Base-by-base conservation (phyloP, 805 yeast species). In the Myxozyma neotropica region DNA sequence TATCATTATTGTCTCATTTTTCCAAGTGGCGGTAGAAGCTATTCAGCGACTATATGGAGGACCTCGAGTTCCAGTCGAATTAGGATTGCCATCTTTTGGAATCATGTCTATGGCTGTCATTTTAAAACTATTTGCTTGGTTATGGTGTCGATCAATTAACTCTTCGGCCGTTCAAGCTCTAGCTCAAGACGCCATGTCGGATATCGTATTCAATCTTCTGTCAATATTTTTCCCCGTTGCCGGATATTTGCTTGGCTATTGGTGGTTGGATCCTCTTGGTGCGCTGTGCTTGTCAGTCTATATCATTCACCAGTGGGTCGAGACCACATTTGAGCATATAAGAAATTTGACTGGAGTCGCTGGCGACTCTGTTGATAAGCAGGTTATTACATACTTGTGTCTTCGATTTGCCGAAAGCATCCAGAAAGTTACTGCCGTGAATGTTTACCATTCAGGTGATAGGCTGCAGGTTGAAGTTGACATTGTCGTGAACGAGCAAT, bases 131-230 rank as follows among this genome's bases (percentile, higher is more conserved):
- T 78, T 76, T 1, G 84, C 90, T 67, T 88, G 82, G 78, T 29
- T 81, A 12, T 82, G 88, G 83, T 88, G 93, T 69, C 74, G 80
- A 40, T 73, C 76, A 13, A 80, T 86, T 61, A 74, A 78, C 17
- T 85, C 89, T 15, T 81, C 86, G 17, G 83, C 91, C 0, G 86
- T 88, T 1, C 87, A 84, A 68, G 95, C 95, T 0, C 75, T 88
- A 56, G 89, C 92, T 1, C 93, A 87, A 71, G 95, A 88, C 73
- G 94, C 94, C 0, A 77, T 80, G 72, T 88, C 92, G 0, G 95
- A 88, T 71, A 81, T 88, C 33, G 80, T 87, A 2, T 88, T 88
- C 77, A 88, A 88, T 27, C 36, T 62, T n/a, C 23, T 58, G 44
- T 87, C 94, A 1, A 79, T 88, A 33, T 63, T 87, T 21, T 86